Percentiles rank a stretch among this genome's conserved stretches.
Evolutionary conservation across 768 basidiomycete genomes (phyloP).

Genomic region (Floccularia luteovirens): DNA sequence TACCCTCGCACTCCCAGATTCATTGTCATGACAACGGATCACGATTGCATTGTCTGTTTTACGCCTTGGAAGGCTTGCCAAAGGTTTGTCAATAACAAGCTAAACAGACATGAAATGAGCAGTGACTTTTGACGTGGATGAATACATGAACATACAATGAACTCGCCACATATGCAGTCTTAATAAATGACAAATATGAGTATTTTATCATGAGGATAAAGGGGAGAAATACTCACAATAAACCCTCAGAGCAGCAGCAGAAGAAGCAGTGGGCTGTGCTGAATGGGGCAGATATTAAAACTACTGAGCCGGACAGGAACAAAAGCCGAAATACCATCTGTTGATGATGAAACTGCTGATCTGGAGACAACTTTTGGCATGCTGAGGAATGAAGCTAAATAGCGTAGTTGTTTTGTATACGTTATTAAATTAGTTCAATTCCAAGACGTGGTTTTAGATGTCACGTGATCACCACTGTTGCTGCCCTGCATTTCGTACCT

Average conservation of each 20-base stretch:
- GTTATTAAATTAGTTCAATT: no score
- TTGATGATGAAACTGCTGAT: constrained; percentile 82
- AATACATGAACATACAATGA: constrained; percentile 50
- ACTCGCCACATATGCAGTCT: constrained; percentile 89
- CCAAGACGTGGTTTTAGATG: no score
- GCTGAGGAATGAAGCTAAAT: constrained; percentile 6
- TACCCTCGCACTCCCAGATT: constrained; percentile 49
- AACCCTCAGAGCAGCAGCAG: constrained; percentile 68
- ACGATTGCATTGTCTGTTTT: constrained; percentile 78
- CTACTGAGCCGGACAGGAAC: background rate
- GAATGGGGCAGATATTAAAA: constrained; percentile 7
- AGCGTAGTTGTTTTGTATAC: background rate
- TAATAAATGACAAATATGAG: constrained; percentile 8
- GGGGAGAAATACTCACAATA: constrained; percentile 52
- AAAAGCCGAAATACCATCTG: constrained; percentile 53
- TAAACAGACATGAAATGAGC: constrained; percentile 15
- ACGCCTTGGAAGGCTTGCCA: constrained; percentile 60
- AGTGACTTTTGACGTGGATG: background rate
- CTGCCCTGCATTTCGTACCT: no score
- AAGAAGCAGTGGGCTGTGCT: constrained; percentile 79
- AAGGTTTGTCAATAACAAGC: constrained; percentile 78
- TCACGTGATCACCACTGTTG: no score
- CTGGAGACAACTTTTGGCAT: constrained; percentile 95
- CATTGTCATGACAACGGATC: constrained; percentile 64
- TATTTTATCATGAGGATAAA: constrained; percentile 7